Conservation (phyloP, 495 filamentous ascomycete species). For the Neurospora sp. region DNA sequence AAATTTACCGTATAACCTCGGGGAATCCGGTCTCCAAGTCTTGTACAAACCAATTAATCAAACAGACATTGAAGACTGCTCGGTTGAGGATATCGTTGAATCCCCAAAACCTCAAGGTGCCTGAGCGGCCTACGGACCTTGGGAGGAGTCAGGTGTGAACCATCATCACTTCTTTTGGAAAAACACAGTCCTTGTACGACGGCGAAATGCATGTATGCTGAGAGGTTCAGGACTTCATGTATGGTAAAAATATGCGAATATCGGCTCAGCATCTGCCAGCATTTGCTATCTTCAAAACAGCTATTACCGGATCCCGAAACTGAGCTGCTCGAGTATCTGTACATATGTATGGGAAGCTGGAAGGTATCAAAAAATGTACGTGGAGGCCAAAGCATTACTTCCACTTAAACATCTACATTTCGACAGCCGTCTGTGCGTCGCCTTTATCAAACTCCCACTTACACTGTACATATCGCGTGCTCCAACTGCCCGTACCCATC, state of each 20-base stretch:
- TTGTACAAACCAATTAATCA: no score
- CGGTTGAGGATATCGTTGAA: neutral
- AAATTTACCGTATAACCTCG: neutral
- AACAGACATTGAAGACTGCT: neutral
- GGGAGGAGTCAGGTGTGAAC: no score
- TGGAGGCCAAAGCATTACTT: neutral
- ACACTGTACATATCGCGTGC: neutral
- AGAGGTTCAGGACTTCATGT: neutral
- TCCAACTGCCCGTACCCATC: neutral
- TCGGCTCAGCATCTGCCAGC: no score
- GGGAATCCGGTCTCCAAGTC: no score
- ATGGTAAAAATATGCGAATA: no score
- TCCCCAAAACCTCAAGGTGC: neutral
- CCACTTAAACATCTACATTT: neutral
- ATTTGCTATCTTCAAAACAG: no score
- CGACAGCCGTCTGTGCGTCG: neutral
- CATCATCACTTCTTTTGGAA: no score
- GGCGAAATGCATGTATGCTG: neutral
- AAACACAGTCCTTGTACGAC: no score
- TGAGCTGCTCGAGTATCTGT: no score
- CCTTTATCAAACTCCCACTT: neutral
- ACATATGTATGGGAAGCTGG: neutral
- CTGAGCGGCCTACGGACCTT: neutral
- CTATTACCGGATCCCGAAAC: no score
- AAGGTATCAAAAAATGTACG: no score